Evolutionary conservation across 768 basidiomycete species (phyloP).

Genomic region (Leccinum truebloodii): DNA sequence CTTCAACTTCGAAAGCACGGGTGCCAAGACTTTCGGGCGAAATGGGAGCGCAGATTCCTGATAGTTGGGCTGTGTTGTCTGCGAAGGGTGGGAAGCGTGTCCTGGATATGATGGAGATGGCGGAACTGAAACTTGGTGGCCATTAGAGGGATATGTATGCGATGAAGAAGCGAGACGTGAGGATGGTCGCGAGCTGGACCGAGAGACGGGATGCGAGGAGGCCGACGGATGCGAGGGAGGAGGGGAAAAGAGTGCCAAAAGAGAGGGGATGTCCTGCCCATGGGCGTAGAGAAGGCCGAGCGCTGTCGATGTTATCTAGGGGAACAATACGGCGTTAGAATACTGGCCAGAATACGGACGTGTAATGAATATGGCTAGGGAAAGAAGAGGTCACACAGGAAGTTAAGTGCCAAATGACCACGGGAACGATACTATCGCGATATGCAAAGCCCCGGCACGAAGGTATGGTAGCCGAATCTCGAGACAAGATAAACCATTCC

Average conservation of each 20-base stretch:
- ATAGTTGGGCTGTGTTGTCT: not conserved
- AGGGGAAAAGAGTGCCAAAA: slow-evolving; percentile 23
- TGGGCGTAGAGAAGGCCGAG: slow-evolving; percentile 32
- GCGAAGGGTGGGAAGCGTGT: slow-evolving; percentile 12
- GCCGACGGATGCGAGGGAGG: slow-evolving; percentile 3
- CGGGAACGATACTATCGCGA: slow-evolving; percentile 26
- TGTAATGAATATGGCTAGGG: not conserved
- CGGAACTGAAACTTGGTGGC: slow-evolving; percentile 4
- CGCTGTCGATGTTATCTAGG: slow-evolving; percentile 30
- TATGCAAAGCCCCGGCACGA: not conserved
- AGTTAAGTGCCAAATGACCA: slow-evolving; percentile 48
- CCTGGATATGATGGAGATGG: slow-evolving; percentile 12
- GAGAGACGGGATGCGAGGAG: slow-evolving; percentile 22
- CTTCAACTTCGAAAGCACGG: slow-evolving; percentile 18
- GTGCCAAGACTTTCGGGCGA: slow-evolving; percentile 18
- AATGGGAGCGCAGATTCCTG: slow-evolving; percentile 15
- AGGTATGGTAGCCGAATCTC: slow-evolving; percentile 33
- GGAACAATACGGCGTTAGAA: slow-evolving; percentile 21
- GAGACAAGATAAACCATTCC: slow-evolving; percentile 51
- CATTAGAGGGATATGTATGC: slow-evolving; percentile 8
- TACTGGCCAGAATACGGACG: not conserved
- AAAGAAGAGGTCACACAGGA: not conserved
- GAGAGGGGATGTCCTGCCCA: slow-evolving; percentile 22
- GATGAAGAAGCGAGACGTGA: slow-evolving; percentile 24
- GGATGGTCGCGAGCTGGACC: slow-evolving; percentile 22